Evolutionary conservation across 139 green algal genomes (phyloP).

Genomic region (Tetratostichococcus sp.): DNA sequence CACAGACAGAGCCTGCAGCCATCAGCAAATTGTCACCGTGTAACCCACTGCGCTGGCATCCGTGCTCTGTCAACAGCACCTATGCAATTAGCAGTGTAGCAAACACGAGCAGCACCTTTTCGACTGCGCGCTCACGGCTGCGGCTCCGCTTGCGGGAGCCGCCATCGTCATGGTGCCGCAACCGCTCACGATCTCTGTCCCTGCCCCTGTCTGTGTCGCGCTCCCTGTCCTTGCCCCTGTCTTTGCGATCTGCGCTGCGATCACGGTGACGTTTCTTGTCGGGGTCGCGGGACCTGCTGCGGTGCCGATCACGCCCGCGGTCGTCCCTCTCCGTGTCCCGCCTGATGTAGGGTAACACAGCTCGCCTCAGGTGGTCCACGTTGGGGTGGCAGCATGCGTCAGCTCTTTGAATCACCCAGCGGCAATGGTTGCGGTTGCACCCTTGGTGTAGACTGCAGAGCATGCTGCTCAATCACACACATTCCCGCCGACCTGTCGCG

Average conservation of each 20-base stretch:
- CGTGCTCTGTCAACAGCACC: background rate
- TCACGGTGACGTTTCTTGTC: no score
- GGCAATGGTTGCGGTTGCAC: no score
- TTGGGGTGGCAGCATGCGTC: no score
- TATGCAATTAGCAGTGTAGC: background rate
- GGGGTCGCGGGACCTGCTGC: background rate
- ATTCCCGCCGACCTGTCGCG: background rate
- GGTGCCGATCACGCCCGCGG: background rate
- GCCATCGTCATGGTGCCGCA: slow-evolving; percentile 5
- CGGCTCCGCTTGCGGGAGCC: background rate
- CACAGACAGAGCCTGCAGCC: background rate
- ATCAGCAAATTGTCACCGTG: no score
- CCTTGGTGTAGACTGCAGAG: slow-evolving; percentile 1
- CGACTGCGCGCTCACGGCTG: background rate
- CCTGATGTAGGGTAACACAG: no score
- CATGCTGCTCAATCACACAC: no score
- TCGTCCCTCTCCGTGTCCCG: background rate
- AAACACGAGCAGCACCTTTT: background rate
- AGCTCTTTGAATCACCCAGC: no score
- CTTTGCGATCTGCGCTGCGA: no score
- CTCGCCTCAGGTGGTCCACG: no score
- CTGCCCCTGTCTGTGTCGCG: no score
- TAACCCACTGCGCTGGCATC: no score
- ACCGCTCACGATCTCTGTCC: background rate
- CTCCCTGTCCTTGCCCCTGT: no score